Base-by-base conservation (phyloP, 495 filamentous ascomycete species). In the Trichocladium uniseriatum region DNA sequence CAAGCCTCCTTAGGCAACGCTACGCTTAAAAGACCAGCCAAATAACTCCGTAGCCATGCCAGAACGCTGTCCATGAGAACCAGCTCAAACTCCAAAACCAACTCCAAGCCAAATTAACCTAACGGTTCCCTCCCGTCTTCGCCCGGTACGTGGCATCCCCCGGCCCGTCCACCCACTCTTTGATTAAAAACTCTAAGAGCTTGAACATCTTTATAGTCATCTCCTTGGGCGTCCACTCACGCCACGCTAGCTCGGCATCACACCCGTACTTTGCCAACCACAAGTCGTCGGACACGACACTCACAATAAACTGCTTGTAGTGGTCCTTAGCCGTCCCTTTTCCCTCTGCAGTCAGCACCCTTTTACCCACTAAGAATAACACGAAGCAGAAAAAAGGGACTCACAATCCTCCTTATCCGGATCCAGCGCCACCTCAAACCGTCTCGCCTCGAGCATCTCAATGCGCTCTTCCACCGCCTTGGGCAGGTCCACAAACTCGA, bases 241-340 rank as follows among this genome's bases (percentile, higher is more conserved):
- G 18, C 19, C 22, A 27, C 22, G 7, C 38, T 5, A 52, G 11
- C 9, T 39, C 24, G 0, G 42, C 42, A 1, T 45, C 42, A 8
- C 29, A 18, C 13, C 36, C 49, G 20, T 45, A 39, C 13, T 16
- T 22, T 1, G 15, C 49, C 9, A 45, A 16, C 43, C 43, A 52
- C 16, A 4, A 20, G 14, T 52, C 49, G 5, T 52, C 49, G 16
- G 49, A 43, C 28, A 46, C 43, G 16, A 52, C 37, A 1, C 49
- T 31, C 19, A 52, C 28, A 8, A 52, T 37, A 16, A 52, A 52
- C 31, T 52, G 36, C 37, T 52, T 52, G 37, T 52, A 52, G 7
- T 52, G 49, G 6, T 52, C 49, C 15, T 19, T 41, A 5, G 38
- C 43, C 2, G 43, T 41, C 49, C 49, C 49, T 52, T 11, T 5